Percentiles rank a stretch among this genome's conserved stretches.
These are phyloP conservation scores for Pichia sp. DNA, from an alignment of 1,139 yeast genomes.

Conservation along the genomic window DNA sequence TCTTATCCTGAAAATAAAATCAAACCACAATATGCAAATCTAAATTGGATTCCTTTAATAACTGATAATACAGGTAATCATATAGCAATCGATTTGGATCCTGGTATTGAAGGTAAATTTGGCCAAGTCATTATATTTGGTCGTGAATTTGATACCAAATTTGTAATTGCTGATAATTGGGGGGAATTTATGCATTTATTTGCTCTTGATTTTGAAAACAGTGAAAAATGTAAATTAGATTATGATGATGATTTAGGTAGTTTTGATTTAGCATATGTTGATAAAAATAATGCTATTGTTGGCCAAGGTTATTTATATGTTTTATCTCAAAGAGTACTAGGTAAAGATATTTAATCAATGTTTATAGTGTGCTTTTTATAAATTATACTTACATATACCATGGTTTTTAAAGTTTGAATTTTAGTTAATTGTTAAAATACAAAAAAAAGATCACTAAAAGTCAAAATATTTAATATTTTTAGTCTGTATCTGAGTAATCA, in stretches of 20 bases:
- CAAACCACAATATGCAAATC: constrained; percentile 72
- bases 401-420: neutral
- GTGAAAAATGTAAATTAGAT: constrained; percentile 39
- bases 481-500: neutral
- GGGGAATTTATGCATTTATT: constrained; percentile 44
- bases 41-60: constrained; percentile 84
- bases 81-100: constrained; percentile 82
- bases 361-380: neutral
- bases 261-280: constrained; percentile 59
- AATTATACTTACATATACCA: neutral
- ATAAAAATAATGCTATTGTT: constrained; percentile 39
- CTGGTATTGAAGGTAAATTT: constrained; percentile 64
- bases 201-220: constrained; percentile 55
- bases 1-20: constrained; percentile 71
- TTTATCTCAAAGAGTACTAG: constrained; percentile 30
- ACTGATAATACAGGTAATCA: constrained; percentile 89
- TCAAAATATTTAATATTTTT: neutral
- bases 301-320: constrained; percentile 52
- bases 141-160: constrained; percentile 53
- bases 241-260: constrained; percentile 91
- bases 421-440: neutral
- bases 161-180: constrained; percentile 48
- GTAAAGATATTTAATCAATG: constrained; percentile 1
- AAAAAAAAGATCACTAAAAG: too few relatives aligned
- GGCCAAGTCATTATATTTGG: constrained; percentile 65